phyloP scores from a whole-genome alignment of 169 alveolate species.

The Plasmodium coatneyi region DNA sequence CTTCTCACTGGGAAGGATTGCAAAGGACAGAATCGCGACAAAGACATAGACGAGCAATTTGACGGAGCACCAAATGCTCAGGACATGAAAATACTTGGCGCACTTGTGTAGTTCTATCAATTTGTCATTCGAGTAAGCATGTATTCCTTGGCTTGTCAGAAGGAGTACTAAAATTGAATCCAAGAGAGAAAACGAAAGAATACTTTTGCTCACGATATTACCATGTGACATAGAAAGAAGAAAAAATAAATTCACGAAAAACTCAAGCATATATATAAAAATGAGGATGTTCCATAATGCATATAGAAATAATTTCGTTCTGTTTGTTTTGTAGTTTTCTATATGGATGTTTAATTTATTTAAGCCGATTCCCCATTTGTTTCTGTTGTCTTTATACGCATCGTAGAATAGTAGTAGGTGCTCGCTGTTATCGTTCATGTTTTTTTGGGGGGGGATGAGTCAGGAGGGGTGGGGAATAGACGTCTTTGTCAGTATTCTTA shows the following conservation, averaged over 20 bases:
- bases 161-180: constrained; percentile 36
- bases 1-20: neutral
- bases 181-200: constrained; percentile 30
- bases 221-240: constrained; percentile 5
- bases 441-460: neutral
- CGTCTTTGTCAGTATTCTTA: neutral
- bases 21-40: constrained; percentile 13
- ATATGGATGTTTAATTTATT: constrained; percentile 42
- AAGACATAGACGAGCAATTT: constrained; percentile 28
- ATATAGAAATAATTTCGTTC: constrained; percentile 48
- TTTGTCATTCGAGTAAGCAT: constrained; percentile 60
- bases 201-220: constrained; percentile 25
- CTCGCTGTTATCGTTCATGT: constrained; percentile 13
- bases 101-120: constrained; percentile 17
- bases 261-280: constrained; percentile 44
- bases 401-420: constrained; percentile 26
- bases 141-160: constrained; percentile 16
- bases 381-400: constrained; percentile 44
- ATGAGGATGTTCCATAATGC: constrained; percentile 25
- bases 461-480: neutral
- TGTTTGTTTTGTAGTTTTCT: constrained; percentile 31
- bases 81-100: constrained; percentile 19
- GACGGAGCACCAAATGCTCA: constrained; percentile 71
- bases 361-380: constrained; percentile 47
- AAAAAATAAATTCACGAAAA: constrained; percentile 31